Conservation (phyloP, 768 basidiomycete genomes). For the Naematelia aurantialba region DNA sequence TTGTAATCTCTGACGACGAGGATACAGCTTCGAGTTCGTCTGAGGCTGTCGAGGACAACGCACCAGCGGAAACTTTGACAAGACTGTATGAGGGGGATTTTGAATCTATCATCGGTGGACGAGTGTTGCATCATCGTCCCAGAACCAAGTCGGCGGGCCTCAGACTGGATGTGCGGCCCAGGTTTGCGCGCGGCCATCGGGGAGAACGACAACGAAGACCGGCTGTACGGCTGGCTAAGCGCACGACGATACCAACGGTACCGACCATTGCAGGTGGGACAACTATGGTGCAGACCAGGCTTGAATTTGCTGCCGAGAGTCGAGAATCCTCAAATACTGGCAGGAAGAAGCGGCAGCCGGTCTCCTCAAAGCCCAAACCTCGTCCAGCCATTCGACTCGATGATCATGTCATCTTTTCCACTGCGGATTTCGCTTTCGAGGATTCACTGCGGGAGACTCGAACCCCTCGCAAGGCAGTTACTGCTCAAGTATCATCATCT, state of each 20-base stretch:
- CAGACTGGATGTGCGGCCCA: too few relatives aligned
- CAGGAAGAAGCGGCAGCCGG: neutral
- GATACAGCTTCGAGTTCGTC: constrained; percentile 12
- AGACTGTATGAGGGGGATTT: constrained; percentile 40
- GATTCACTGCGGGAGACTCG: neutral
- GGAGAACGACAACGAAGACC: constrained; percentile 1
- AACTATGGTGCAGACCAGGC: constrained; percentile 18
- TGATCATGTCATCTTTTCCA: constrained; percentile 44
- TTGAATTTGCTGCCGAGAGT: constrained; percentile 28
- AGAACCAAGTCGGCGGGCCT: too few relatives aligned
- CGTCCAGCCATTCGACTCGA: constrained; percentile 37
- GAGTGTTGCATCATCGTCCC: neutral
- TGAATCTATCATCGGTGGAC: constrained; percentile 26
- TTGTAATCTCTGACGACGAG: constrained; percentile 23
- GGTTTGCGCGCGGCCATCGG: neutral
- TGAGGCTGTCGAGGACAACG: constrained; percentile 37
- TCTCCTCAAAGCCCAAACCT: neutral
- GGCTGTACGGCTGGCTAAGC: constrained; percentile 5
- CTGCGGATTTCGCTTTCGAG: constrained; percentile 36
- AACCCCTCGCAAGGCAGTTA: neutral
- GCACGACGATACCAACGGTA: neutral
- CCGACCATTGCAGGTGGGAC: neutral
- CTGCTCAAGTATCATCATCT: constrained; percentile 1
- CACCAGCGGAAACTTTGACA: constrained; percentile 24
- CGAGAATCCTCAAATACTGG: neutral